These are phyloP conservation scores for Scenedesmus sp. DNA, from an alignment of 163 green algal genomes.

Conservation along the genomic window DNA sequence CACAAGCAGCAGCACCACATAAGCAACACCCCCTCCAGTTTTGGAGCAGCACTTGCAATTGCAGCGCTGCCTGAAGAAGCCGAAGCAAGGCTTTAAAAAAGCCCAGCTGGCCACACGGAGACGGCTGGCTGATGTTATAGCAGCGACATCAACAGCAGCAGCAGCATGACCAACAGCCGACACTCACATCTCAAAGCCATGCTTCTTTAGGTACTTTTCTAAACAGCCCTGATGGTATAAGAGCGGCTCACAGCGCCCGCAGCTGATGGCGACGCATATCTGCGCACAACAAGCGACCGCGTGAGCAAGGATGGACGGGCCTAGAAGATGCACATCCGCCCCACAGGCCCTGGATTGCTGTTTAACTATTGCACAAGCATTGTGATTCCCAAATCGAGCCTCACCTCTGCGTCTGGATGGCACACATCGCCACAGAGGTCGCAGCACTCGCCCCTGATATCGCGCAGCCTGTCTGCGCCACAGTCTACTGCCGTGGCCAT, in stretches of 20 bases:
- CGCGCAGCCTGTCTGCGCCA: not conserved
- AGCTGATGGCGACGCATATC: conserved; percentile 32
- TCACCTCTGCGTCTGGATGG: conserved; percentile 25
- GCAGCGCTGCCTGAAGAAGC: too few species aligned
- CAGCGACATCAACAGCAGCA: not conserved
- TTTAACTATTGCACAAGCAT: too few species aligned
- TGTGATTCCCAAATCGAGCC: not conserved
- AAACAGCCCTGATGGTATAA: conserved; percentile 46
- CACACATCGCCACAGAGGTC: conserved; percentile 32
- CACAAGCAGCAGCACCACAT: not conserved
- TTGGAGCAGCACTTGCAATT: not conserved
- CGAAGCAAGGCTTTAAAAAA: too few species aligned
- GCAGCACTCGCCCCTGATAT: not conserved
- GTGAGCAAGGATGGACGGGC: not conserved
- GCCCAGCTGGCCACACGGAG: too few species aligned
- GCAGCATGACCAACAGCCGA: not conserved
- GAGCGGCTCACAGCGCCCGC: not conserved
- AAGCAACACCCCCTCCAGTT: too few species aligned
- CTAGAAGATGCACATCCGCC: not conserved
- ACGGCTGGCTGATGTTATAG: too few species aligned
- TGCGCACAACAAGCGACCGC: not conserved
- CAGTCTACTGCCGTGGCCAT: conserved; percentile 2
- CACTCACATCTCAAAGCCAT: conserved; percentile 30
- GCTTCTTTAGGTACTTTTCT: conserved; percentile 48
- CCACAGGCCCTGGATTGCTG: too few species aligned